Evolutionary conservation across 345 rosid genomes (phyloP), one percentile per base, ranked within the genome.

Genomic region (Dovyalis caffra): DNA sequence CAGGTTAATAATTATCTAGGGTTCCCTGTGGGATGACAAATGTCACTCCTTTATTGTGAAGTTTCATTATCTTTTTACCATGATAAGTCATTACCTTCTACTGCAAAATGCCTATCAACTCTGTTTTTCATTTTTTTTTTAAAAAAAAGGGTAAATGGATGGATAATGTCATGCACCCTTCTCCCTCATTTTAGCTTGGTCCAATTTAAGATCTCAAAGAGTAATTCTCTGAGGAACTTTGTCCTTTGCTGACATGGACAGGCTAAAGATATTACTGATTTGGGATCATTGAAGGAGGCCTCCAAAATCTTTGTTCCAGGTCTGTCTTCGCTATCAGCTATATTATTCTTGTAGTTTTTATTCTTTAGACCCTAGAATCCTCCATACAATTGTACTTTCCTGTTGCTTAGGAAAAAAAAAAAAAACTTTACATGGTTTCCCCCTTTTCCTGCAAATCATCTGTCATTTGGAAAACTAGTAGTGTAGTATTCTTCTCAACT

Each of bases 301-400:
- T 88, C 97, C 15, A 90, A 85, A 76, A 82, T 95, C 71, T 91
- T 95, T 80, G 90, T 94, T 77, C 98, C 98, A 77, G 94, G 98
- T 88, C 68, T 77, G 76, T 49, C 58, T 35, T 63, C 49, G 38
- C 28, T 77, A 57, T 32, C 3, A 32, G 60, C 25, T 57, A 32
- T 63, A 34, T 33, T 63, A 57, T 29, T 35, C 11, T 63, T 43
- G 51, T 53, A 33, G 11, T n/a, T 47, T 15, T 32, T 3, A 45
- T 43, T 33, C 40, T 65, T n/a, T 31, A 31, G n/a, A 37, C 12
- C 15, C 9, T 10, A 56, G 57, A 33, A 53, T 14, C n/a, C 4
- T 43, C 35, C 31, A 26, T 9, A 23, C 31, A 15, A 57, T 43
- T 9, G 31, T 10, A 5, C 33, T 58, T 56, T 38, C 49, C 56